Percentiles rank a stretch among this genome's conserved stretches.
These are phyloP conservation scores for Saccharomyces hybrid DNA, from an alignment of 1,139 yeast species.

Conservation along the genomic window DNA sequence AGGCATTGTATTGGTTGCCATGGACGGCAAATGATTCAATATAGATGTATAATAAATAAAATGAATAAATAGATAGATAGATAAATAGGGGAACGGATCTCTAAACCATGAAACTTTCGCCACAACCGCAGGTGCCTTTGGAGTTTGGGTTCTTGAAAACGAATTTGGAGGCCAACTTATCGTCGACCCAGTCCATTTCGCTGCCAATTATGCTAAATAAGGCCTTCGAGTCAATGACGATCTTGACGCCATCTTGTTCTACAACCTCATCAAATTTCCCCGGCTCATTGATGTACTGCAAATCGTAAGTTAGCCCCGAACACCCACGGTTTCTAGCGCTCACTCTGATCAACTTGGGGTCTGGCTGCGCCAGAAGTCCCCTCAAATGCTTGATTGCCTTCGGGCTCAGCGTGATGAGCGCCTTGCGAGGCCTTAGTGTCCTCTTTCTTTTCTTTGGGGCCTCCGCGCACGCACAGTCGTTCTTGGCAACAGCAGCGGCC, in stretches of 20 bases:
- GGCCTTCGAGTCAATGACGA: conserved; percentile 90
- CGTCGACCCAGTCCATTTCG: conserved; percentile 98
- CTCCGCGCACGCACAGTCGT: not conserved
- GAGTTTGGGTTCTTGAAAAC: conserved; percentile 92
- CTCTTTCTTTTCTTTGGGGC: conserved; percentile 44
- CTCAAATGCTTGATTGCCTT: conserved; percentile 66
- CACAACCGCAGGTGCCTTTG: conserved; percentile 97
- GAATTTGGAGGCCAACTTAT: conserved; percentile 78
- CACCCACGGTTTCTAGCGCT: conserved; percentile 97
- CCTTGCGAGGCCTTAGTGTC: conserved; percentile 74
- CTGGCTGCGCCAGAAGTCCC: conserved; percentile 65
- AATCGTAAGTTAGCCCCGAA: conserved; percentile 84
- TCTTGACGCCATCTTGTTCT: conserved; percentile 88
- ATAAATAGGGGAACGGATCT: not conserved
- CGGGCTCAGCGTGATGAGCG: conserved; percentile 71
- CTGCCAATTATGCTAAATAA: conserved; percentile 91
- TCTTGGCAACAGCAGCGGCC: conserved; percentile 34
- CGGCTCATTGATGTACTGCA: conserved; percentile 82
- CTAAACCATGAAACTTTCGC: conserved; percentile 61
- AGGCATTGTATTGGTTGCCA: conserved; percentile 6
- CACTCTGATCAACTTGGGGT: conserved; percentile 80
- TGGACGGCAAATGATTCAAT: not conserved
- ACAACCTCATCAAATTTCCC: conserved; percentile 92
- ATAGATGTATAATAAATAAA: not conserved
- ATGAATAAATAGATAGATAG: conserved; percentile 5